Evolutionary conservation across 129 eudicot genomes (phyloP).

Genomic region (Mikania micrantha): DNA sequence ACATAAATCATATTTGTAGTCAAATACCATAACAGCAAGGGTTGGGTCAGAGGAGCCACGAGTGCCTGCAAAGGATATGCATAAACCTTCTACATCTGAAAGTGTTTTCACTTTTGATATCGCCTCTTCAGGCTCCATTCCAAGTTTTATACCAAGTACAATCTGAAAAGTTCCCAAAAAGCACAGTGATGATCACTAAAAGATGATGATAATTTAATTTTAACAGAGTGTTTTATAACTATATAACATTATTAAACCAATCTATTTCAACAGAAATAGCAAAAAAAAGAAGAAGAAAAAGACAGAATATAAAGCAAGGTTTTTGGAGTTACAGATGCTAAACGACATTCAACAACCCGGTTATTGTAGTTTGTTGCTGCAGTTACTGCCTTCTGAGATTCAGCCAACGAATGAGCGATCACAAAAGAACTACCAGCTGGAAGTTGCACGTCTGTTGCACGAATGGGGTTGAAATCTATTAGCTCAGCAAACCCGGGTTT

Average conservation of each 20-base stretch:
- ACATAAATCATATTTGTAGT: background rate
- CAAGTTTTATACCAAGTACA: constrained; percentile 79
- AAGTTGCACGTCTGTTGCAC: constrained; percentile 41
- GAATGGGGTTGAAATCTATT: constrained; percentile 81
- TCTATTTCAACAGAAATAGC: background rate
- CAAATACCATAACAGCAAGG: constrained; percentile 76
- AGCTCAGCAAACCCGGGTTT: constrained; percentile 76
- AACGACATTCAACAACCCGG: constrained; percentile 82
- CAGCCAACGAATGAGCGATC: constrained; percentile 81
- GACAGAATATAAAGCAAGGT: background rate
- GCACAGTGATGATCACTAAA: background rate
- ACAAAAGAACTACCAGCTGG: constrained; percentile 79
- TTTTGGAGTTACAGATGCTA: constrained; percentile 37
- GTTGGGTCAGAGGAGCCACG: constrained; percentile 83
- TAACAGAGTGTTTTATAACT: background rate
- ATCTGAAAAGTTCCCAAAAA: constrained; percentile 42
- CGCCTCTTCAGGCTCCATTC: constrained; percentile 77
- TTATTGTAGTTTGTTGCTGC: constrained; percentile 78
- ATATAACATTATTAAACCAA: background rate
- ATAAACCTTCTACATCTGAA: constrained; percentile 89
- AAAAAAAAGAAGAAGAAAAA: background rate
- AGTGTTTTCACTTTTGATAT: constrained; percentile 72
- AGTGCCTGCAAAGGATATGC: constrained; percentile 66
- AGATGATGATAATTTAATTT: background rate
- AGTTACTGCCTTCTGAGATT: constrained; percentile 87